phyloP scores from a whole-genome alignment of 257 asterid species.

The Mentha longifolia region DNA sequence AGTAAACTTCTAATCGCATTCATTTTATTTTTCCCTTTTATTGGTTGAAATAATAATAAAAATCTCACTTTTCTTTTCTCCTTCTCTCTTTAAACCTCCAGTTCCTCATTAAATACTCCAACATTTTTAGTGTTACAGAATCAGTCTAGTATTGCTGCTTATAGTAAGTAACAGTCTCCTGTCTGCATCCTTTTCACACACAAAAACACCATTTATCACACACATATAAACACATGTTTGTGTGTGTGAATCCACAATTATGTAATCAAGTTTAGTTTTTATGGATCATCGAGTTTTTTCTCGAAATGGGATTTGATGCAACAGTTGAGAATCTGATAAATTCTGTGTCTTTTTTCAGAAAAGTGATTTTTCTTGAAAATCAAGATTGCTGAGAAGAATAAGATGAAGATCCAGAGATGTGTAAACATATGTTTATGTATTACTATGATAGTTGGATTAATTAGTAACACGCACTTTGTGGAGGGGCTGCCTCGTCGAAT shows the following conservation, averaged over 20 bases:
- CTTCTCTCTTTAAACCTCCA: constrained; percentile 9
- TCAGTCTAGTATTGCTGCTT: neutral
- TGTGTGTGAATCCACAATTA: neutral
- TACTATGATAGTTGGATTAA: constrained; percentile 14
- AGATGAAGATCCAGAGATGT: constrained; percentile 42
- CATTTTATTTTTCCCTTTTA: neutral
- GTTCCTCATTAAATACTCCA: neutral
- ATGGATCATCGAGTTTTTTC: constrained; percentile 17
- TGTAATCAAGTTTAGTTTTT: constrained; percentile 15
- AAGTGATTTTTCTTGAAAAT: neutral
- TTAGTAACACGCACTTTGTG: constrained; percentile 12
- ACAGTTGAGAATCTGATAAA: constrained; percentile 20
- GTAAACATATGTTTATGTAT: constrained; percentile 27
- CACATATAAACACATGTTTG: neutral
- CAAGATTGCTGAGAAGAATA: constrained; percentile 15
- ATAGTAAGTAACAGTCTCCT: neutral
- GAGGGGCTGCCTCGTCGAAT: constrained; percentile 60
- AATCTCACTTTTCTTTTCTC: neutral
- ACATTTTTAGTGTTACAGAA: neutral
- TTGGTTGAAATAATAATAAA: neutral
- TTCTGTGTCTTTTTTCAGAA: neutral
- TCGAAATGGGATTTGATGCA: constrained; percentile 33
- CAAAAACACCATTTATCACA: neutral
- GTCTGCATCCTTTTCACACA: neutral
- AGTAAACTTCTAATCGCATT: neutral